Base-by-base conservation (phyloP, 1,284 basidiomycete species). In the Somion occarium region DNA sequence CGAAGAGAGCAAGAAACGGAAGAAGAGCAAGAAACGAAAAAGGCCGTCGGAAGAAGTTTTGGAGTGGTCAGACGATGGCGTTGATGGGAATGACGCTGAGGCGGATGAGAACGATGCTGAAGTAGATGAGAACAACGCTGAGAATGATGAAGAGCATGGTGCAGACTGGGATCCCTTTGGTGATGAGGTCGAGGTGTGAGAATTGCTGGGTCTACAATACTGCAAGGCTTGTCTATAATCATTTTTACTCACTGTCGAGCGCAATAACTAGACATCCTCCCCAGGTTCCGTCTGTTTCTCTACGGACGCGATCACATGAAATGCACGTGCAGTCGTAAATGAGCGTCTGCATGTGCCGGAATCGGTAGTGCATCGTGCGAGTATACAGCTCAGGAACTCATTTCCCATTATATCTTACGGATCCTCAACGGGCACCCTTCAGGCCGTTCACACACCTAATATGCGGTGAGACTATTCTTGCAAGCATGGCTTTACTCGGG, bases 1-100 rank as follows among this genome's bases (percentile, higher is more conserved):
- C 43, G 56, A 56, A 27, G 56, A 56, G 27, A 53, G 39, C 42
- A 48, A 34, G 44, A 53, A 26, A 55, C 55, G 25, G 58, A 59
- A 43, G 57, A 56, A 47, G 59, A 48, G 11, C 55, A 56, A 44
- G 19, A 23, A 38, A 48, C 12, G 49, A 46, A 37, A 38, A 27
- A 38, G 18, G 37, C 15, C 19, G 9, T 23, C 25, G 5, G 49
- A 37, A 24, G n/a, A 30, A 25, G 38, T 22, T 11, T 22, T 9
- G 15, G 49, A 26, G 30, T 19, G 12, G 20, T 19, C 45, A 3
- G 49, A 37, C 11, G 30, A 37, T 37, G 49, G 12, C 12, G 26
- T 11, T 13, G 23, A 12, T 44, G 23, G 13, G 11, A 25, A 19
- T 15, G 41, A 22, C 9, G 30, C 7, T 7, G 41, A 22, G 18